Evolutionary conservation across 2,329 filamentous ascomycete genomes (phyloP).

Genomic region (Monilinia fructicola): DNA sequence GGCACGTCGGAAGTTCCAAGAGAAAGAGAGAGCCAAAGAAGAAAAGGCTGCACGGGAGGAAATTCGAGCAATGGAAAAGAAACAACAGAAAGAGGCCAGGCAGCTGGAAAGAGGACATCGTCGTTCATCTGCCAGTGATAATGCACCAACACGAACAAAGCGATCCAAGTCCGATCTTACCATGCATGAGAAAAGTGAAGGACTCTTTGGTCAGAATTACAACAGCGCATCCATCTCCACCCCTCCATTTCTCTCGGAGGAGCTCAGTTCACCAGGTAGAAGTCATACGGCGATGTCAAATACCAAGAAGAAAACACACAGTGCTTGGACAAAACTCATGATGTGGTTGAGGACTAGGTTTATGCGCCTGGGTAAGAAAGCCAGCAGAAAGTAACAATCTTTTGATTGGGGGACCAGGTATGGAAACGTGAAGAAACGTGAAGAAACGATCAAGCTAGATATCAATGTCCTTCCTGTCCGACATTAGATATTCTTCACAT

Average conservation of each 20-base stretch:
- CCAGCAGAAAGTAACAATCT: conserved; percentile 6
- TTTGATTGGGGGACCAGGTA: neutral
- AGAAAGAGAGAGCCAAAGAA: conserved; percentile 60
- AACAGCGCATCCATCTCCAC: conserved; percentile 23
- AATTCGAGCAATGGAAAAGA: conserved; percentile 57
- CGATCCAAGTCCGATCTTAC: conserved; percentile 43
- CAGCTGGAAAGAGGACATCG: conserved; percentile 47
- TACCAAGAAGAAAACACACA: conserved; percentile 58
- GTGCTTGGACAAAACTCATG: conserved; percentile 62
- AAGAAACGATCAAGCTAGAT: neutral
- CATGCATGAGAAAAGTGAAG: conserved; percentile 27
- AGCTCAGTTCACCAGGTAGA: conserved; percentile 10
- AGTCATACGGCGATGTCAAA: conserved; percentile 20
- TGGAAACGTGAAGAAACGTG: conserved; percentile 8
- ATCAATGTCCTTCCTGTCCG: neutral
- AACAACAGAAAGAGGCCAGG: conserved; percentile 56
- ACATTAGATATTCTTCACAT: neutral
- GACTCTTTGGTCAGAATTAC: conserved; percentile 31
- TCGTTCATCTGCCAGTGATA: conserved; percentile 40
- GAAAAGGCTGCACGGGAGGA: conserved; percentile 62
- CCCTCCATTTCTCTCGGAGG: conserved; percentile 20
- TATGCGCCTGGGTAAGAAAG: conserved; percentile 43
- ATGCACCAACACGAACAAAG: conserved; percentile 43
- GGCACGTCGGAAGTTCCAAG: conserved; percentile 62
- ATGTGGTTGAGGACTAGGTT: conserved; percentile 63